phyloP scores from a whole-genome alignment of 2,329 filamentous ascomycete genomes.

The Fonsecaea monophora region DNA sequence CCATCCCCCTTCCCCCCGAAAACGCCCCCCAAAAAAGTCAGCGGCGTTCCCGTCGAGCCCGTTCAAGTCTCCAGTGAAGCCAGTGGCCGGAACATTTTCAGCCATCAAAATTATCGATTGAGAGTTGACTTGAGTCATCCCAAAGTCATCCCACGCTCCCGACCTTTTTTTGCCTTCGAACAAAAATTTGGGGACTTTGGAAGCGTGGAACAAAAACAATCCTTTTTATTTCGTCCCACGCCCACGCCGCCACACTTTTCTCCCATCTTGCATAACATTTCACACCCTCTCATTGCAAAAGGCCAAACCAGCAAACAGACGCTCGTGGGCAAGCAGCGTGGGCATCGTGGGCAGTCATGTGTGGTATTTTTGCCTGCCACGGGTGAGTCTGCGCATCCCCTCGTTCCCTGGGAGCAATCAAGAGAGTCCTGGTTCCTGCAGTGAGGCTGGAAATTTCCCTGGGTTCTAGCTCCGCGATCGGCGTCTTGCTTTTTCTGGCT shows the following conservation, averaged over 20 bases:
- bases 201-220: slow-evolving; percentile 12
- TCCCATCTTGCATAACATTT: slow-evolving; percentile 39
- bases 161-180: slow-evolving; percentile 20
- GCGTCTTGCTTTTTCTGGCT: slow-evolving; percentile 1
- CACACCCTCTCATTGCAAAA: slow-evolving; percentile 26
- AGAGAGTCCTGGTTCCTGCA: not conserved
- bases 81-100: slow-evolving; percentile 4
- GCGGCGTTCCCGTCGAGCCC: slow-evolving; percentile 8
- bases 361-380: slow-evolving; percentile 96
- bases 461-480: slow-evolving; percentile 15
- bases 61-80: not conserved
- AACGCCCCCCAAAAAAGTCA: slow-evolving; percentile 1
- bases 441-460: slow-evolving; percentile 9
- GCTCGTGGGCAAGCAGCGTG: slow-evolving; percentile 34
- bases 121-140: not conserved
- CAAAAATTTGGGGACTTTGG: slow-evolving; percentile 30
- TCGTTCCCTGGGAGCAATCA: slow-evolving; percentile 28
- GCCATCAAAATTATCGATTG: slow-evolving; percentile 17
- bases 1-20: no score
- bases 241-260: slow-evolving; percentile 35
- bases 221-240: slow-evolving; percentile 37
- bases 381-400: slow-evolving; percentile 63
- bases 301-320: slow-evolving; percentile 13
- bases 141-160: slow-evolving; percentile 28
- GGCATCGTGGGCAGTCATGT: slow-evolving; percentile 67